Base-by-base conservation (phyloP, 176 grass and related monocot genomes). In the Poa pratensis region DNA sequence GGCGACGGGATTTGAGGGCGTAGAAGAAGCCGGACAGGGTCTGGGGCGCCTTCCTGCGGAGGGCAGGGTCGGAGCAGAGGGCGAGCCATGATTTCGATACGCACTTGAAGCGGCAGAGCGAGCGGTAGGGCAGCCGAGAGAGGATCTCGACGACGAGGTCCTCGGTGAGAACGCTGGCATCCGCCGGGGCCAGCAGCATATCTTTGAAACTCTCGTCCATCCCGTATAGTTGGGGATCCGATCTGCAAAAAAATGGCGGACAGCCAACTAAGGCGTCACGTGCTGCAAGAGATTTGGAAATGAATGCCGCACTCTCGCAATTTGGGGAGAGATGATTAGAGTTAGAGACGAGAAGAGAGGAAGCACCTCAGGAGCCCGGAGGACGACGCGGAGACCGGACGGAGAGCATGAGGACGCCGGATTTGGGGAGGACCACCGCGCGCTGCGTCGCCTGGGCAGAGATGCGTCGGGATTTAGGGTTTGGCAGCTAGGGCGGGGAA, bases 21-120 rank as follows among this genome's bases (percentile, higher is more conserved):
- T 23, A 69, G 66, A 69, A 69, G 30, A 69, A 69, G 32, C 66
- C 66, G 34, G 66, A 40, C 66, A 69, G 66, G 7, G 66, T 69
- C 9, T 40, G 34, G 9, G 8, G 66, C 7, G 34, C 7, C 66
- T 40, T 69, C 34, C 17, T 69, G 66, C 66, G 18, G 66, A 69
- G 34, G 34, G 34, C 66, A 20, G 66, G 66, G 63, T 35, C 63
- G 30, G 63, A 67, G 63, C 16, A 67, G 63, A 67, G 63, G 63
- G 63, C 63, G 63, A 69, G 35, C 66, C 66, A 69, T 69, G 66
- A 13, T 40, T 39, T 11, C 8, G 35, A 69, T 1, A 69, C 35
- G 35, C 66, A 69, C 66, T 69, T 69, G 34, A 69, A 69, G 66
- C 66, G 66, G 66, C 66, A 69, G 34, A 40, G 8, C 7, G 66